Evolutionary conservation across 805 yeast species (phyloP).

Genomic region (Cyberlindnera mrakii): DNA sequence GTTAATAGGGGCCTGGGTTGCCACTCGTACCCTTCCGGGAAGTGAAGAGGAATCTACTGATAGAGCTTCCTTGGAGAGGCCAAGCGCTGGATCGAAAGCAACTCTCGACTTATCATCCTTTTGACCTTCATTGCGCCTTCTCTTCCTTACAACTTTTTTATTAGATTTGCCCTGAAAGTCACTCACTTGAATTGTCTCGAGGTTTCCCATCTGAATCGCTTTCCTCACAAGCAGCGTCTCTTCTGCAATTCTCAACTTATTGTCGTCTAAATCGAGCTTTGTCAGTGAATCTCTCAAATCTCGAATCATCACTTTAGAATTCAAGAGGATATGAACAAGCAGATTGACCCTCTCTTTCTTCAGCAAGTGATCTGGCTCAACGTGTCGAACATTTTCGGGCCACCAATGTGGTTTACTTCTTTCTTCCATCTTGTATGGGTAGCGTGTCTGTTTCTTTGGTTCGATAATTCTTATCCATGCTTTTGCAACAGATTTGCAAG

Average conservation of each 20-base stretch:
- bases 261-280: not conserved
- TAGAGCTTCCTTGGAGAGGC: too few relatives aligned
- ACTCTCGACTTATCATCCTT: too few relatives aligned
- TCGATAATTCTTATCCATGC: slow-evolving; percentile 61
- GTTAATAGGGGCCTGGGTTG: too few relatives aligned
- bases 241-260: slow-evolving; percentile 6
- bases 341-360: slow-evolving; percentile 50
- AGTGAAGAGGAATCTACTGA: too few relatives aligned
- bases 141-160: not conserved
- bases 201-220: not conserved
- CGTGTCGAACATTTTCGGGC: slow-evolving; percentile 55
- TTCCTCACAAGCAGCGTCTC: slow-evolving; percentile 13
- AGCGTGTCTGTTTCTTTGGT: slow-evolving; percentile 57
- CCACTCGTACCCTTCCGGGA: too few relatives aligned
- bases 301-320: slow-evolving; percentile 6
- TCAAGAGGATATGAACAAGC: slow-evolving; percentile 34
- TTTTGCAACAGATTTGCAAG: slow-evolving; percentile 59
- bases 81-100: too few relatives aligned
- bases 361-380: slow-evolving; percentile 68
- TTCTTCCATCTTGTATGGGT: slow-evolving; percentile 55
- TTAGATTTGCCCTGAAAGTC: not conserved
- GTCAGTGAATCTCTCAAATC: not conserved
- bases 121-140: too few relatives aligned
- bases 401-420: slow-evolving; percentile 60
- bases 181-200: not conserved